Conservation (phyloP, 495 filamentous ascomycete genomes). For the Pseudevernia furfuracea region DNA sequence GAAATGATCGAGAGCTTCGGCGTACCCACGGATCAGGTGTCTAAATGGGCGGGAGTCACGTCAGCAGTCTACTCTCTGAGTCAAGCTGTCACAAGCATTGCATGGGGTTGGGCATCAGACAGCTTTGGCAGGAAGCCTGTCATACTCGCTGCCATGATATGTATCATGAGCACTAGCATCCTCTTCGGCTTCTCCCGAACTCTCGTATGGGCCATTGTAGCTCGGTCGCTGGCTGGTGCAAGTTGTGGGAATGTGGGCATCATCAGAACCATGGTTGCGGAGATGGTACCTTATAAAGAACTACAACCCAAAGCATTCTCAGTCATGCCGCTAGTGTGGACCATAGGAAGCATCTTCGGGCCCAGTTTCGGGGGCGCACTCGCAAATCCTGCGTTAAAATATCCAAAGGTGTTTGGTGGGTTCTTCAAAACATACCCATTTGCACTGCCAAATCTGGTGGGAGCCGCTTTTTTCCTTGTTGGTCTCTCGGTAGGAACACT, state of each 20-base stretch:
- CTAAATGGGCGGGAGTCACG: conserved; percentile 67
- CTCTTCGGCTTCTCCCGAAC: conserved; percentile 71
- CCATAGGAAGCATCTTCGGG: conserved; percentile 77
- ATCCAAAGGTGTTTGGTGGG: conserved; percentile 59
- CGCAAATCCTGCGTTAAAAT: conserved; percentile 62
- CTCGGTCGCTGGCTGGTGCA: conserved; percentile 60
- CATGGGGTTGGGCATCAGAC: conserved; percentile 76
- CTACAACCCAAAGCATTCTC: conserved; percentile 76
- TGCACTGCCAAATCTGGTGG: conserved; percentile 71
- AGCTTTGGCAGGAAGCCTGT: conserved; percentile 64
- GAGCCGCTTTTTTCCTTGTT: conserved; percentile 60
- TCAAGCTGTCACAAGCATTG: conserved; percentile 64
- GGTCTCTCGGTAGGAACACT: conserved; percentile 63
- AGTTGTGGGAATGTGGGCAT: conserved; percentile 76
- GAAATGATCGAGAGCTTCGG: conserved; percentile 81
- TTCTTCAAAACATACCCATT: conserved; percentile 74
- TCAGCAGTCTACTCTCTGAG: conserved; percentile 64
- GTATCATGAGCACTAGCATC: conserved; percentile 64
- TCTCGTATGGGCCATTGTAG: conserved; percentile 61
- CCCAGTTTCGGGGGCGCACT: conserved; percentile 81
- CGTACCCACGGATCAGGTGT: conserved; percentile 62
- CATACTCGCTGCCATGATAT: conserved; percentile 61
- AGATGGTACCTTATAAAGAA: conserved; percentile 74
- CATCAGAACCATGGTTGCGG: conserved; percentile 72
- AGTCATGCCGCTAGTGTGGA: conserved; percentile 76